Evolutionary conservation across 2,329 filamentous ascomycete species (phyloP).

Genomic region (Pseudogymnoascus sp.): DNA sequence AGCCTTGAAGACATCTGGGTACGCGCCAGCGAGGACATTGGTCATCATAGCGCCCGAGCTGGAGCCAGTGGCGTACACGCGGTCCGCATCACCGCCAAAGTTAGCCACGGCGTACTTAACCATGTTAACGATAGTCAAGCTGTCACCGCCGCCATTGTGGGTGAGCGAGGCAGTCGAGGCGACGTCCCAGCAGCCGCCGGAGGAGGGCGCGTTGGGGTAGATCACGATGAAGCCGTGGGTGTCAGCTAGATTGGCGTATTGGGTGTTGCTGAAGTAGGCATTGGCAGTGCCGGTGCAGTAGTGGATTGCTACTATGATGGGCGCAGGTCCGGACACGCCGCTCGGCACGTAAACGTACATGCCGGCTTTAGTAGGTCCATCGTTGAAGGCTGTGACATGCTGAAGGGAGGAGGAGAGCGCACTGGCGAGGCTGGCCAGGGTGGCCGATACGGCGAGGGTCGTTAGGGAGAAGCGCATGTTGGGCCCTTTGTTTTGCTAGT

Average conservation of each 20-base stretch:
- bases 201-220: conserved; percentile 48
- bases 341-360: conserved; percentile 28
- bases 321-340: conserved; percentile 17
- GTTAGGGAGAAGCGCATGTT: background rate
- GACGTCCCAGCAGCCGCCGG: conserved; percentile 55
- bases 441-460: background rate
- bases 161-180: conserved; percentile 44
- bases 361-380: conserved; percentile 21
- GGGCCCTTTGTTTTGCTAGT: background rate
- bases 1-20: conserved; percentile 43
- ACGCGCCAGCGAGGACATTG: conserved; percentile 42
- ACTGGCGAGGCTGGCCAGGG: conserved; percentile 22
- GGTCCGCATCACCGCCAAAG: conserved; percentile 45
- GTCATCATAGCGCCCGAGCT: conserved; percentile 48
- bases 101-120: conserved; percentile 47
- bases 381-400: conserved; percentile 21
- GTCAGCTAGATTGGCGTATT: conserved; percentile 41
- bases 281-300: conserved; percentile 15
- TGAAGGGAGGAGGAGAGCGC: conserved; percentile 15
- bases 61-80: conserved; percentile 49
- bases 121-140: conserved; percentile 53
- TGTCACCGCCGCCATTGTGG: conserved; percentile 52
- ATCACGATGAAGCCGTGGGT: conserved; percentile 53
- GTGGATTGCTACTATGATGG: conserved; percentile 25
- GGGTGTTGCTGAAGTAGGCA: conserved; percentile 25